Conservation (phyloP, 2,329 filamentous ascomycete genomes). For the Cytospora piceicola region DNA sequence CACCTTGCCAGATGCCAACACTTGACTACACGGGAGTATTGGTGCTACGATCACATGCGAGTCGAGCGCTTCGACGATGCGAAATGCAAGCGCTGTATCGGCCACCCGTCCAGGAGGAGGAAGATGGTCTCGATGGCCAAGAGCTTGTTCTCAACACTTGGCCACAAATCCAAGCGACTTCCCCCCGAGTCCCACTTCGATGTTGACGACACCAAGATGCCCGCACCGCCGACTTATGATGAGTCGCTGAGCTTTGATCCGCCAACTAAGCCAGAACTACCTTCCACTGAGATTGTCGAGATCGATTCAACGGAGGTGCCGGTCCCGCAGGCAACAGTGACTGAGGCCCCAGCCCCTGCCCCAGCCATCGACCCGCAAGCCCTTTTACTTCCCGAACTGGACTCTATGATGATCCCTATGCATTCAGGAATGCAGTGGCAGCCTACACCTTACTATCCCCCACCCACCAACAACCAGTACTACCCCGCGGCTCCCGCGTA, state of each 20-base stretch:
- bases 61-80: constrained; percentile 57
- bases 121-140: constrained; percentile 58
- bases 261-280: constrained; percentile 47
- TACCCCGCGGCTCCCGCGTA: constrained; percentile 14
- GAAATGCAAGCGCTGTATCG: constrained; percentile 54
- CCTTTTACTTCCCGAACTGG: constrained; percentile 40
- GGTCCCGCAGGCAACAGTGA: constrained; percentile 33
- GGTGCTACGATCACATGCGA: constrained; percentile 59
- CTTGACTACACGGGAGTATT: constrained; percentile 56
- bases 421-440: constrained; percentile 38
- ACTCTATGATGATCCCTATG: constrained; percentile 34
- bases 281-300: constrained; percentile 56
- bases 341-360: constrained; percentile 27
- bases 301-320: constrained; percentile 53
- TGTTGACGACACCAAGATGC: constrained; percentile 36
- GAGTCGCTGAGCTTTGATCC: constrained; percentile 45
- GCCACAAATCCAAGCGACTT: constrained; percentile 50
- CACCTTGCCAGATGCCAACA: constrained; percentile 55
- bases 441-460: constrained; percentile 25
- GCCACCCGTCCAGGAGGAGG: constrained; percentile 55
- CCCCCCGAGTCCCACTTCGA: constrained; percentile 36
- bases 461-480: constrained; percentile 27
- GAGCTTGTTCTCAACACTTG: constrained; percentile 57
- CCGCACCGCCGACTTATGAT: constrained; percentile 50
- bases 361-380: constrained; percentile 40